Percentiles rank a stretch among this genome's conserved stretches.
Conservation (phyloP, 768 basidiomycete genomes). For the Harrya chromipes region DNA sequence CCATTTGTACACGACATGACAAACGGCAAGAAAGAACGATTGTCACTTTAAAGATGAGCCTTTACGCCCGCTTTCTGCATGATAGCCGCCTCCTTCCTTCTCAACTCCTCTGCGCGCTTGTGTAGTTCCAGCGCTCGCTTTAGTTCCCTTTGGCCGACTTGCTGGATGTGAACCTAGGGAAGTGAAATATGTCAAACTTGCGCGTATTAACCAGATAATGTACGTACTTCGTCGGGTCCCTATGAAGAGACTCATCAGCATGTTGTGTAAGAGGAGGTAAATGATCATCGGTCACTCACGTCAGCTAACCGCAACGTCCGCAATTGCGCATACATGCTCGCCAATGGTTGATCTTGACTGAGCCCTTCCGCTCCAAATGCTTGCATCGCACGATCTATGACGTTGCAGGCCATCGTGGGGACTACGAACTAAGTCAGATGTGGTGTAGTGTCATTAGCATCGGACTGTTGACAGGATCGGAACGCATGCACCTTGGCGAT, state of each 20-base stretch:
- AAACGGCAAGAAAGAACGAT: too few species aligned
- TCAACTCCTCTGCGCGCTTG: conserved; percentile 50
- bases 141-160: conserved; percentile 88
- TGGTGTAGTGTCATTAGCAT: neutral
- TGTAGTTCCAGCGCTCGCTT: conserved; percentile 66
- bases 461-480: neutral
- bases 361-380: conserved; percentile 95
- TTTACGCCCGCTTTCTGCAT: conserved; percentile 61
- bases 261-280: neutral
- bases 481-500: conserved; percentile 77
- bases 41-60: conserved; percentile 42
- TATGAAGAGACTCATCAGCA: conserved; percentile 25
- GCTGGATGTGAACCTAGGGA: conserved; percentile 85
- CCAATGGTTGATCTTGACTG: conserved; percentile 84
- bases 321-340: conserved; percentile 70
- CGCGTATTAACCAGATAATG: neutral
- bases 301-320: conserved; percentile 88
- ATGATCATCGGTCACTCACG: conserved; percentile 50
- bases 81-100: conserved; percentile 59
- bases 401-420: conserved; percentile 81
- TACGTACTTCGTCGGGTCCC: conserved; percentile 76
- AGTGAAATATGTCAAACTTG: neutral
- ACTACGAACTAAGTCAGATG: conserved; percentile 74
- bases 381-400: conserved; percentile 96
- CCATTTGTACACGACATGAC: too few species aligned